These are phyloP conservation scores for Imleria badia DNA, from an alignment of 768 basidiomycete genomes.

Conservation along the genomic window DNA sequence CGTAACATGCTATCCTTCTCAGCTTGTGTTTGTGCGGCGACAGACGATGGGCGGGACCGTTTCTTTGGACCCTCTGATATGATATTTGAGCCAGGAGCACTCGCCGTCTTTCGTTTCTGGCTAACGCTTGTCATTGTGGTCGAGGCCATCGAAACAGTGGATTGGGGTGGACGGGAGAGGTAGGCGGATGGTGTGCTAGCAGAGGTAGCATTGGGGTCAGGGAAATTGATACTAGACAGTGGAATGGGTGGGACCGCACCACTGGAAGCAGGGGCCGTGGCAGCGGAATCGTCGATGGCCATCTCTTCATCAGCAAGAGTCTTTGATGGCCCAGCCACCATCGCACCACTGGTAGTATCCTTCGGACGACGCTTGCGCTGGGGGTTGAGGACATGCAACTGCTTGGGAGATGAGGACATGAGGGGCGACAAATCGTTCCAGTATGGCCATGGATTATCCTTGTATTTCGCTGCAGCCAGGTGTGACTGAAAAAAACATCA, in stretches of 20 bases:
- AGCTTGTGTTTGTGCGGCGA: neutral
- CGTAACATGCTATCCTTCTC: neutral
- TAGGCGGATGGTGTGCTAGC: neutral
- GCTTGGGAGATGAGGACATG: neutral
- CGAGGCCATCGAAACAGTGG: neutral
- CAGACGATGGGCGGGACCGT: neutral
- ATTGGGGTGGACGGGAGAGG: neutral
- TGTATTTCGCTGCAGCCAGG: neutral
- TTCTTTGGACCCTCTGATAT: neutral
- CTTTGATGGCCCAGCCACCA: neutral
- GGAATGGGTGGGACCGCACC: neutral
- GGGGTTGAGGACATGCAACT: neutral
- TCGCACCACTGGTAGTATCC: neutral
- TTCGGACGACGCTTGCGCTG: no score
- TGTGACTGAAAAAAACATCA: neutral
- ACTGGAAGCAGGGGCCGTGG: neutral
- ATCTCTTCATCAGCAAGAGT: no score
- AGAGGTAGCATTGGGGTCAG: neutral
- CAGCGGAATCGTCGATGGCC: no score
- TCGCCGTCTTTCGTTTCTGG: neutral
- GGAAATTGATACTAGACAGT: neutral
- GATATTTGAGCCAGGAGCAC: neutral
- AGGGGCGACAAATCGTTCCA: neutral
- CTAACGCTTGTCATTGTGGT: neutral
- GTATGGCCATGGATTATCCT: neutral